Percentiles rank a stretch among this genome's conserved stretches.
phyloP scores from a whole-genome alignment of 495 filamentous ascomycete species.

The Glutinoglossum americanum region DNA sequence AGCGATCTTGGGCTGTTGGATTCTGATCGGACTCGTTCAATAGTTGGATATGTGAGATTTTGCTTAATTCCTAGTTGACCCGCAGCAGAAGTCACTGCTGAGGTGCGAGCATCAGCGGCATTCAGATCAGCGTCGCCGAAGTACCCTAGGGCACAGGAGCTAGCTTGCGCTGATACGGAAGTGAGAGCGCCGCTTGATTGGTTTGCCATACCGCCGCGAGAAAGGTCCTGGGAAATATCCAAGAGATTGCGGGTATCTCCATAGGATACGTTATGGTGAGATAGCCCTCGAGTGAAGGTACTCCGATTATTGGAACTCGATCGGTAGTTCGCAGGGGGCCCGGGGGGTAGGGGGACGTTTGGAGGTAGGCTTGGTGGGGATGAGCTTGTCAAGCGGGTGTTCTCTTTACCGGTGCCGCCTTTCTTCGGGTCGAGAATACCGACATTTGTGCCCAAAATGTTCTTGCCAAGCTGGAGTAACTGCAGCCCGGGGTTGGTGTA shows the following conservation, averaged over 20 bases:
- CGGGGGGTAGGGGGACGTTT: constrained; percentile 4
- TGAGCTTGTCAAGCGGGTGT: background rate
- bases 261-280: constrained; percentile 9
- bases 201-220: background rate
- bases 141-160: background rate
- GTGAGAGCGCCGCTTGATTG: background rate
- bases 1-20: background rate
- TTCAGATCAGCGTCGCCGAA: background rate
- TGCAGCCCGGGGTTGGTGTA: background rate
- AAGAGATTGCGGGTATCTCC: constrained; percentile 14
- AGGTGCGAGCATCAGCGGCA: background rate
- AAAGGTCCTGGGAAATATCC: background rate
- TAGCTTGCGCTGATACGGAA: background rate
- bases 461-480: background rate
- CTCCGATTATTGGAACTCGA: constrained; percentile 3
- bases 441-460: background rate
- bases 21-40: background rate
- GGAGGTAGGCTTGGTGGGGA: constrained; percentile 5
- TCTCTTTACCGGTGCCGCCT: background rate
- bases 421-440: background rate
- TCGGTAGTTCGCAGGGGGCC: background rate
- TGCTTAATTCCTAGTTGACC: background rate
- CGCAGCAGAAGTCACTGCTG: background rate
- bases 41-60: background rate
- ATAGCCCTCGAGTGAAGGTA: background rate